Base-by-base conservation (phyloP, 1,284 basidiomycete species). In the Marasmius fiardii region DNA sequence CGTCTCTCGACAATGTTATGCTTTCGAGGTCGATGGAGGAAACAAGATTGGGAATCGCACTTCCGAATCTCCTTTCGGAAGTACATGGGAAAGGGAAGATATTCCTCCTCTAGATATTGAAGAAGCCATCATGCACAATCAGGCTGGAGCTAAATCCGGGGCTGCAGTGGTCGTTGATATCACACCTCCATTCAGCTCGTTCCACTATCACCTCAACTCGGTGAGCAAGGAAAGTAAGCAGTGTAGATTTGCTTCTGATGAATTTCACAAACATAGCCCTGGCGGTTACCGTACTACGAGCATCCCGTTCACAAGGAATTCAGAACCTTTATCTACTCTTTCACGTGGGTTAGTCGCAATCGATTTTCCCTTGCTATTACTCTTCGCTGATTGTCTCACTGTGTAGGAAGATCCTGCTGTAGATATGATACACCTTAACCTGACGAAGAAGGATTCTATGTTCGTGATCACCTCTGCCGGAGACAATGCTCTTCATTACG, bases 401-500 rank as follows among this genome's bases (percentile, higher is more conserved):
- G 8, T 34, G 26, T 57, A 81, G 80, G 91, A 93, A 68, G 90
- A 93, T 66, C 90, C 90, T 0, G 78, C 80, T 14, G 87, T 86
- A 59, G 90, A 93, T 64, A 87, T 93, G 77, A 77, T 81, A 62
- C 78, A 85, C 65, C 73, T 92, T 12, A 67, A 83, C 20, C 69
- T 92, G 56, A 78, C 78, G 31, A 71, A 73, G 37, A 76, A 86
- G 7, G 90, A 92, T 70, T 81, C 85, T 12, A 80, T 93, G 61
- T 76, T 93, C 2, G 84, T 86, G 21, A 91, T 92, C 64, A 92
- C 90, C 1, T 87, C 83, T 53, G 91, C 89, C 0, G 91, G 90
- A 0, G 90, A 92, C 69, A 93, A 93, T 65, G 88, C 88, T 1
- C 73, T 93, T 41, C 91, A 93, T 69, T 93, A 93, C 63, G 89